These are phyloP conservation scores for Aristolochia contorta DNA, from an alignment of 164 flowering plant species.

Conservation along the genomic window DNA sequence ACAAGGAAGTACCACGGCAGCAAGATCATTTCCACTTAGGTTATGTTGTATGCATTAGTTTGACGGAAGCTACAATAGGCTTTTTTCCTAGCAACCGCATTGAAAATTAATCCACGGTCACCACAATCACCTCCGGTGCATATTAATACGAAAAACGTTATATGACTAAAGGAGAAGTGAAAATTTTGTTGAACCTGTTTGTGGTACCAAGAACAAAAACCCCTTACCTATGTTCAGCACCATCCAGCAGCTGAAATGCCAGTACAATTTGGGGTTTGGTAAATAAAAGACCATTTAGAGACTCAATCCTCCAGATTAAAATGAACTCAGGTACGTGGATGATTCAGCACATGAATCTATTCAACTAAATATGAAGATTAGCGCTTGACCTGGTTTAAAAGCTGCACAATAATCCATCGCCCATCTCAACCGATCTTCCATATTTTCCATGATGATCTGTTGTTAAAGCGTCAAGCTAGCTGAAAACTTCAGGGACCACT, in stretches of 20 bases:
- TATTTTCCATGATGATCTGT: no score
- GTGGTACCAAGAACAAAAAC: slow-evolving; percentile 94
- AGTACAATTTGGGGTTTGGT: not conserved
- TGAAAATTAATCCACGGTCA: slow-evolving; percentile 65
- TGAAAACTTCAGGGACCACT: no score
- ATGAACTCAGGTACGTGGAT: no score
- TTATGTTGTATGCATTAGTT: slow-evolving; percentile 49
- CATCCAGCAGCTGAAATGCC: slow-evolving; percentile 67
- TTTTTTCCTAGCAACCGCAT: slow-evolving; percentile 59
- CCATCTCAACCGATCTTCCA: slow-evolving; percentile 89
- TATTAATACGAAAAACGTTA: not conserved
- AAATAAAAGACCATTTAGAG: not conserved
- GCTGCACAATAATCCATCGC: slow-evolving; percentile 78
- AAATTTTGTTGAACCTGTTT: slow-evolving; percentile 44
- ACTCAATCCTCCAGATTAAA: no score
- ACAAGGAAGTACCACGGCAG: slow-evolving; percentile 52
- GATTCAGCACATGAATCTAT: no score
- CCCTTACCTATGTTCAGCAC: slow-evolving; percentile 65
- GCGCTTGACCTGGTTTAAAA: slow-evolving; percentile 59
- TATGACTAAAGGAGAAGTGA: not conserved
- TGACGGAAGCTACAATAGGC: slow-evolving; percentile 53
- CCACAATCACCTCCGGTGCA: slow-evolving; percentile 71
- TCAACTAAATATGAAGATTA: not conserved
- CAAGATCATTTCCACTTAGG: slow-evolving; percentile 91
- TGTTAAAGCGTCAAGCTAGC: slow-evolving; percentile 90